phyloP scores from a whole-genome alignment of 148 eudicot genomes.

The Rhododendron kiyosumense region DNA sequence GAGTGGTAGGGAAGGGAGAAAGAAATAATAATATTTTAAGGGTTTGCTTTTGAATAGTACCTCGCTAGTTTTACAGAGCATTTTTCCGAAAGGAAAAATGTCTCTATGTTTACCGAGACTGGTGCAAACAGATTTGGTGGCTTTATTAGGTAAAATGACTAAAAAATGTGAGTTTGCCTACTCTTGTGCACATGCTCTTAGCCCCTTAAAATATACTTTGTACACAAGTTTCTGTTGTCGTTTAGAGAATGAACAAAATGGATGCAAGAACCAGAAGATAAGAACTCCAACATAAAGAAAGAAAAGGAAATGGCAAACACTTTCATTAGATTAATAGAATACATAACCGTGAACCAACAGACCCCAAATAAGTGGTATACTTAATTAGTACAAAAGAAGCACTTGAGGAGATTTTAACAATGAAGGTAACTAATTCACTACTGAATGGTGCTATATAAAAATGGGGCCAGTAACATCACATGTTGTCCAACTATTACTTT shows the following conservation, averaged over 20 bases:
- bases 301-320: background rate
- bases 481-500: background rate
- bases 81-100: too few relatives aligned
- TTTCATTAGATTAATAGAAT: background rate
- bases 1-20: too few relatives aligned
- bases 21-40: too few relatives aligned
- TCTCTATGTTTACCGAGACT: too few relatives aligned
- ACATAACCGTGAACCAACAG: background rate
- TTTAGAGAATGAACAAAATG: background rate
- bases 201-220: background rate
- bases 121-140: too few relatives aligned
- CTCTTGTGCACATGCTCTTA: too few relatives aligned
- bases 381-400: background rate
- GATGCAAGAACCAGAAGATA: background rate
- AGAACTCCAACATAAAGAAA: background rate
- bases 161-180: too few relatives aligned
- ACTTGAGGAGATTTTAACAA: background rate
- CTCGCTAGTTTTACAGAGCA: too few relatives aligned
- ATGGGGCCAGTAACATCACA: background rate
- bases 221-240: background rate
- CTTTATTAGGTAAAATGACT: too few relatives aligned
- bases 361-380: background rate
- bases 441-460: background rate
- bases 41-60: too few relatives aligned
- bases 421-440: background rate